A percentile compares a stretch with the other conserved stretches of the same genome.
phyloP scores from a whole-genome alignment of 2,329 filamentous ascomycete species.

The Alternaria hordeiaustralica region DNA sequence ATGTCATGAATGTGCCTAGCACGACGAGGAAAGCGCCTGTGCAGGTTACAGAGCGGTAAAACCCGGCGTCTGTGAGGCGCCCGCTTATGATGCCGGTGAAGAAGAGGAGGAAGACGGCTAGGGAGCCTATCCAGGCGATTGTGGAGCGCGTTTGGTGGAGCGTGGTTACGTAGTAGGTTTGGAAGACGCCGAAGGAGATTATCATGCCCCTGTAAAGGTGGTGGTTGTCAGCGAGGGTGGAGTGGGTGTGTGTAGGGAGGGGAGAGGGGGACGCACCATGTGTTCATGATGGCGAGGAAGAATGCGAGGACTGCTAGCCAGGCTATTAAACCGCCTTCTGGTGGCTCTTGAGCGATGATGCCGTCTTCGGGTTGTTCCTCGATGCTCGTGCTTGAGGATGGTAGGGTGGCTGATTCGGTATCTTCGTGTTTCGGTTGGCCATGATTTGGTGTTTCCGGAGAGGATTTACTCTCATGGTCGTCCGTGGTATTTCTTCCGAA shows the following conservation, averaged over 20 bases:
- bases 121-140: constrained; percentile 58
- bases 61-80: constrained; percentile 56
- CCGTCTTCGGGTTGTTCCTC: not conserved
- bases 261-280: not conserved
- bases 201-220: constrained; percentile 32
- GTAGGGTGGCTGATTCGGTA: not conserved
- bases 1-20: constrained; percentile 57
- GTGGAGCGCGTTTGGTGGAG: constrained; percentile 50
- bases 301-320: not conserved
- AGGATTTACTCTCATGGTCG: not conserved
- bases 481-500: not conserved
- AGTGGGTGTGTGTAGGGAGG: not conserved
- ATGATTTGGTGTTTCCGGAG: not conserved
- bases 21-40: constrained; percentile 50
- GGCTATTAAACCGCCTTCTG: not conserved
- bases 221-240: not conserved
- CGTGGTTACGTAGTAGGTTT: constrained; percentile 32
- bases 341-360: not conserved
- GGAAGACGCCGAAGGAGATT: constrained; percentile 38
- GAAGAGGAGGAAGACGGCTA: constrained; percentile 56
- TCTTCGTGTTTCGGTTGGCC: not conserved
- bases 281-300: not conserved
- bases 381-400: not conserved
- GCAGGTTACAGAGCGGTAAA: constrained; percentile 50
- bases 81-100: constrained; percentile 54